A percentile compares a stretch with the other conserved stretches of the same genome.
phyloP scores from a whole-genome alignment of 164 flowering plant species.

The Protea cynaroides region DNA sequence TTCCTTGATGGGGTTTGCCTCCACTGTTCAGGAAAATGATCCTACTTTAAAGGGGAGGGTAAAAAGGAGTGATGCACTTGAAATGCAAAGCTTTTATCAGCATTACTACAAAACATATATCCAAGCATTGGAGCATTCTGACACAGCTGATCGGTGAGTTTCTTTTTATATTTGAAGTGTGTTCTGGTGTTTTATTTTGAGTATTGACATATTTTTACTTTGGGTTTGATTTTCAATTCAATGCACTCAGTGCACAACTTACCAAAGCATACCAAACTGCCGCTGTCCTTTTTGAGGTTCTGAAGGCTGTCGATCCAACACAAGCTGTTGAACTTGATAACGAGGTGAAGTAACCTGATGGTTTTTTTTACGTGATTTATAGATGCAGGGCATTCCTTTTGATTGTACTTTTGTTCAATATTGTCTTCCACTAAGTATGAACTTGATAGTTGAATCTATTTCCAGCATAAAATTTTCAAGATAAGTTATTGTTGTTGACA shows the following conservation, averaged over 20 bases:
- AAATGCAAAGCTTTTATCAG: constrained; percentile 98
- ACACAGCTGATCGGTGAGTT: constrained; percentile 87
- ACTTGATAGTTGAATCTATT: neutral
- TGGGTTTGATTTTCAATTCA: neutral
- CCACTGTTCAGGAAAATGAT: constrained; percentile 68
- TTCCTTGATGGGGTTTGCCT: neutral
- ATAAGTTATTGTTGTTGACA: neutral
- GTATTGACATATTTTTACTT: neutral
- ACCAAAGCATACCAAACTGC: constrained; percentile 99
- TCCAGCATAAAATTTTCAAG: neutral
- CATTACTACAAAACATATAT: constrained; percentile 94
- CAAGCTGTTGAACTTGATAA: constrained; percentile 82
- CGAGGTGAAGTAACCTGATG: constrained; percentile 46
- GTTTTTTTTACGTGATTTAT: neutral
- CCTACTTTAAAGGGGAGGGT: constrained; percentile 65
- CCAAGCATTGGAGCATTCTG: constrained; percentile 85
- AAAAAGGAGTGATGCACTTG: constrained; percentile 90
- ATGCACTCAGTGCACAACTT: constrained; percentile 75
- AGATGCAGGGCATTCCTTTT: no score
- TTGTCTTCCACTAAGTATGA: neutral
- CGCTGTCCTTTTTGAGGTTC: constrained; percentile 93
- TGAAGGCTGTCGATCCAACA: constrained; percentile 89
- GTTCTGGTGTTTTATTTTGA: neutral
- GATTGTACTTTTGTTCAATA: no score
- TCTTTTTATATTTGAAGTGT: neutral